Base-by-base conservation (phyloP, 2,329 filamentous ascomycete genomes). In the Coniochaeta prunicola region DNA sequence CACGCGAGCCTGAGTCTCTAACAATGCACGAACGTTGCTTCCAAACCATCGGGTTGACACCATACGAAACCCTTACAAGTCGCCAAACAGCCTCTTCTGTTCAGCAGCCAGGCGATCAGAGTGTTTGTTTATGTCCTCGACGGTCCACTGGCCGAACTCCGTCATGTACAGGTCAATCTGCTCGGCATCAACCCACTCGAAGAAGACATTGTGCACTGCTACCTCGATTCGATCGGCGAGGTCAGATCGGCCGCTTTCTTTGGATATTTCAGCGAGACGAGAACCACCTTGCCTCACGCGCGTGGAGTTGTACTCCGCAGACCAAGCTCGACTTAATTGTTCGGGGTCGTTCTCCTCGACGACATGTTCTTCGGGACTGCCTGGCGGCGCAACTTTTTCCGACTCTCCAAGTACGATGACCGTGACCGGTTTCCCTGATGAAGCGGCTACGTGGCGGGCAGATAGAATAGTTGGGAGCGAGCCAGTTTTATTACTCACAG, bases 401-500 rank as follows among this genome's bases (percentile, higher is more conserved):
- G 77, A 73, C 58, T 86, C 83, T 50, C 80, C 80, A 4, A 89
- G 63, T 0, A 84, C 80, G 2, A 87, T 68, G 0, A 86, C 73
- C 59, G 77, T 79, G 12, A 72, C 76, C 0, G 33, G 34, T 30
- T 26, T 42, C 6, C 54, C 54, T 3, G 19, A 19, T 15, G 60
- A 60, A 0, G 77, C 75, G 4, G 77, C 75, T 3, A 81, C 69
- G 56, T 80, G 69, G 57, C 76, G 82, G 8, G 82, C 80, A 56
- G 80, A 77, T 1, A 88, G 72, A 0, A 83, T 77, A 1, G 82
- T 78, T 1, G 84, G 79, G 7, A 89, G 69, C 1, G 84, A 86
- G 0, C 87, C 86, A 0, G 79, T 84, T 69, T 89, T 90, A 70
- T 89, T 90, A 68, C 80, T 84, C 19, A 89, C 81, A 31, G 82